Percentiles rank a stretch among this genome's conserved stretches.
phyloP scores from a whole-genome alignment of 208 protist species.

The Novymonas esmeraldas region DNA sequence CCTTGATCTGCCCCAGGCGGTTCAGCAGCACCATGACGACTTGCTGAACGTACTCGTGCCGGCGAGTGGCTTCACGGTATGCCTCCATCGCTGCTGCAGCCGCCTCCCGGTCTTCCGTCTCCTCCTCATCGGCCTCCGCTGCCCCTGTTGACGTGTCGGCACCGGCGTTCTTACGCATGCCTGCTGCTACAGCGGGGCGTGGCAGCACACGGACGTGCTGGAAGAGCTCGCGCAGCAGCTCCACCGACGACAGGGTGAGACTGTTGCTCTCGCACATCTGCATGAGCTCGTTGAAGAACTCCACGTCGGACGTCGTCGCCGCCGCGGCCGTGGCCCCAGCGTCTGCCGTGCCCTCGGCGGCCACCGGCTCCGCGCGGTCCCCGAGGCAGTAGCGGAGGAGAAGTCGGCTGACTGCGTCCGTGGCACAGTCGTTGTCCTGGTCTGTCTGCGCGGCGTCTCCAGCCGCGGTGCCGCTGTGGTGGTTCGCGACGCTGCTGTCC shows the following conservation, averaged over 20 bases:
- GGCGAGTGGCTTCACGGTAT: conserved; percentile 31
- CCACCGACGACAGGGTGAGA: conserved; percentile 45
- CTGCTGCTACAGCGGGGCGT: conserved; percentile 10
- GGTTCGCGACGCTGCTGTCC: not conserved
- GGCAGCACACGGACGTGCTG: conserved; percentile 54
- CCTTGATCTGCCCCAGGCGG: conserved; percentile 56
- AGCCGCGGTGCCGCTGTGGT: not conserved
- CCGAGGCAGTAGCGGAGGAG: conserved; percentile 57
- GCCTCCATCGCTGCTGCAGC: conserved; percentile 11
- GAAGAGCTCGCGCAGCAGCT: conserved; percentile 63
- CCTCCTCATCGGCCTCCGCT: not conserved
- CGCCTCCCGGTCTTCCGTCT: conserved; percentile 7
- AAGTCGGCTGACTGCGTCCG: conserved; percentile 59
- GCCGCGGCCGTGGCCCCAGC: conserved; percentile 14
- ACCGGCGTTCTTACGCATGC: not conserved
- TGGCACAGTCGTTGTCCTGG: conserved; percentile 35
- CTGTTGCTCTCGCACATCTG: conserved; percentile 35
- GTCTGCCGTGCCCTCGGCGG: conserved; percentile 1
- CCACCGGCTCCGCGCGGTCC: not conserved
- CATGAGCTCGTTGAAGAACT: conserved; percentile 47
- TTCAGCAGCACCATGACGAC: conserved; percentile 66
- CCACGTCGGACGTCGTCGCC: conserved; percentile 33
- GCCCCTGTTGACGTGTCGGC: not conserved
- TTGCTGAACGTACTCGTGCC: conserved; percentile 68
- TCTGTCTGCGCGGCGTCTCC: conserved; percentile 1